Evolutionary conservation across 495 filamentous ascomycete species (phyloP), one percentile per base, ranked within the genome.

Genomic region (Aspergillus bridgeri): DNA sequence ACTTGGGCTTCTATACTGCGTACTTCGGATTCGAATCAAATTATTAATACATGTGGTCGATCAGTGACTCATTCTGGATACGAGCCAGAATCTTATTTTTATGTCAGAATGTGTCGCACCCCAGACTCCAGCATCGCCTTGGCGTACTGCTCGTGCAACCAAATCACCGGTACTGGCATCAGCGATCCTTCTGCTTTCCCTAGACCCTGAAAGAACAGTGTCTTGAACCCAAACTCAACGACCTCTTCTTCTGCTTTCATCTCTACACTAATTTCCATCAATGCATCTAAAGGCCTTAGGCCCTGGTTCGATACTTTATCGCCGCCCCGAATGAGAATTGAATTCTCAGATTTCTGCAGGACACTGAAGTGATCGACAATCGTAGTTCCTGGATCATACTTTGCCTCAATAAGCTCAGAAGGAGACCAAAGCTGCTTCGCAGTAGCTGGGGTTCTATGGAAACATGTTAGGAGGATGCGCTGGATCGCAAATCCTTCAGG

Each of bases 291-390:
- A 15, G 75, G 72, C 43, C 85, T 68, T 4, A 80, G 70, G 1
- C 69, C 78, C 17, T 57, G 53, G 22, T 79, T 81, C 47, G 79
- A 67, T 0, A 83, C 83, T 5, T 77, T 78, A 59, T 82, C 85
- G 8, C 85, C 85, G 60, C 81, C 82, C 1, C 86, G 78, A 22
- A 87, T 76, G 9, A 80, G 65, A 42, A 87, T 81, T 42, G 73
- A 66, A 18, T 72, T 72, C 1, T 75, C 72, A 6, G 73, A 74
- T 60, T 83, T 81, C 38, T 77, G 74, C 1, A 89, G 66, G 0
- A 89, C 83, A 69, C 86, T 80, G 63, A 89, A 86, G 59, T 86
- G 80, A 62, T 86, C 84, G 11, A 80, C 81, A 51, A 87, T 78
- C 25, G 76, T 68, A 15, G 84, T 82, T 4, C 84, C 83, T 18